Percentiles rank a stretch among this genome's conserved stretches.
Evolutionary conservation across 2,329 filamentous ascomycete species (phyloP).

Genomic region (Sphaerulina vaccinii): DNA sequence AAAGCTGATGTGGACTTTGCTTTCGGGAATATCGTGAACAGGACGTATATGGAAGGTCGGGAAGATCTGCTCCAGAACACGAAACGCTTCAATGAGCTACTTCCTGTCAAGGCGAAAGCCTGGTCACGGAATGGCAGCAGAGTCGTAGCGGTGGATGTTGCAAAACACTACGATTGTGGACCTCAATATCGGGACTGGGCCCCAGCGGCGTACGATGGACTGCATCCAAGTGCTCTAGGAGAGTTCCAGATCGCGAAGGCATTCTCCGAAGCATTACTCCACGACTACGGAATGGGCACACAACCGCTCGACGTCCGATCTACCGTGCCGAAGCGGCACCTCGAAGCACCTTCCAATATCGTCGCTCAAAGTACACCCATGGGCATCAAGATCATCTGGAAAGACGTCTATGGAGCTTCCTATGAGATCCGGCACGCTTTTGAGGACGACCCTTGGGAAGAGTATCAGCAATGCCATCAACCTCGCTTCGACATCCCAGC

Average conservation of each 20-base stretch:
- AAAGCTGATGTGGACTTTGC: conserved; percentile 29
- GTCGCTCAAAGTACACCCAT: conserved; percentile 8
- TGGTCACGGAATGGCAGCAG: conserved; percentile 35
- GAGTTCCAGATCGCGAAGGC: conserved; percentile 47
- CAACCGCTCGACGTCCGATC: conserved; percentile 7
- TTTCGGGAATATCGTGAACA: conserved; percentile 27
- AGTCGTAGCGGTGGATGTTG: conserved; percentile 38
- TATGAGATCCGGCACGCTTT: conserved; percentile 19
- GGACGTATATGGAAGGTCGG: conserved; percentile 21
- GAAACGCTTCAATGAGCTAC: conserved; percentile 21
- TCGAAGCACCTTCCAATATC: conserved; percentile 12
- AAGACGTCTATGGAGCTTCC: conserved; percentile 22
- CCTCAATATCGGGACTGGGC: conserved; percentile 13
- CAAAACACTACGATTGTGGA: conserved; percentile 26
- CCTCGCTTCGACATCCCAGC: conserved; percentile 16
- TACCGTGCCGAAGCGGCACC: conserved; percentile 11
- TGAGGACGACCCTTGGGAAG: background rate
- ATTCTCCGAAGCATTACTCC: conserved; percentile 33
- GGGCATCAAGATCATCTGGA: conserved; percentile 21
- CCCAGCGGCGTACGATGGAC: conserved; percentile 16
- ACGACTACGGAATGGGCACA: conserved; percentile 14
- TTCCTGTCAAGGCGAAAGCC: conserved; percentile 22
- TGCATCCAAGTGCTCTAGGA: conserved; percentile 42
- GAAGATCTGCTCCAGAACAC: conserved; percentile 27
- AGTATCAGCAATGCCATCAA: background rate